Percentiles rank a stretch among this genome's conserved stretches.
Conservation (phyloP, 2,329 filamentous ascomycete species). For the Huntiella bhutanensis region DNA sequence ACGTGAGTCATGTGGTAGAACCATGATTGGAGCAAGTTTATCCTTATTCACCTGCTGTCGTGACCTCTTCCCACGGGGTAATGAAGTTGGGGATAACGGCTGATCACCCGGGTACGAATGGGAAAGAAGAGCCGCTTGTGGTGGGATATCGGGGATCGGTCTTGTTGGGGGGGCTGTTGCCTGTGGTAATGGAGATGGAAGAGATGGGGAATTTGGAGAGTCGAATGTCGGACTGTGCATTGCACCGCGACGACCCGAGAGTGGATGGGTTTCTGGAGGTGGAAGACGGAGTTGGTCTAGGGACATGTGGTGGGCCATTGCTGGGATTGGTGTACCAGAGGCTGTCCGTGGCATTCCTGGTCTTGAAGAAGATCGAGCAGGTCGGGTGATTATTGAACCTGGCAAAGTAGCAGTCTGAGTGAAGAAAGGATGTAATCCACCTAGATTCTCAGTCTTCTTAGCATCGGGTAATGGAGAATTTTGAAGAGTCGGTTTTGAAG, state of each 20-base stretch:
- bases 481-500: no score
- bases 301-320: neutral
- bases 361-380: neutral
- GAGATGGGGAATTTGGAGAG: conserved; percentile 6
- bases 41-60: conserved; percentile 9
- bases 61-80: neutral
- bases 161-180: conserved; percentile 4
- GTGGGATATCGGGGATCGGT: conserved; percentile 10
- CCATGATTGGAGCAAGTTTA: conserved; percentile 8
- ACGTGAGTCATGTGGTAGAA: neutral
- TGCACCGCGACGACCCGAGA: conserved; percentile 5
- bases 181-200: conserved; percentile 6
- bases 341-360: conserved; percentile 3
- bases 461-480: no score
- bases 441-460: no score
- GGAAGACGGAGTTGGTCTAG: conserved; percentile 1
- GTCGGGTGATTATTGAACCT: neutral
- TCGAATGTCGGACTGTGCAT: conserved; percentile 5
- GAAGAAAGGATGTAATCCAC: neutral
- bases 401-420: neutral
- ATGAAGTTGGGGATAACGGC: no score
- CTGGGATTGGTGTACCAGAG: neutral
- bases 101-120: neutral
- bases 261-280: conserved; percentile 2
- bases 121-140: conserved; percentile 6